Percentiles rank a stretch among this genome's conserved stretches.
phyloP scores from a whole-genome alignment of 2,329 filamentous ascomycete species.

The Pezicula radicicola region DNA sequence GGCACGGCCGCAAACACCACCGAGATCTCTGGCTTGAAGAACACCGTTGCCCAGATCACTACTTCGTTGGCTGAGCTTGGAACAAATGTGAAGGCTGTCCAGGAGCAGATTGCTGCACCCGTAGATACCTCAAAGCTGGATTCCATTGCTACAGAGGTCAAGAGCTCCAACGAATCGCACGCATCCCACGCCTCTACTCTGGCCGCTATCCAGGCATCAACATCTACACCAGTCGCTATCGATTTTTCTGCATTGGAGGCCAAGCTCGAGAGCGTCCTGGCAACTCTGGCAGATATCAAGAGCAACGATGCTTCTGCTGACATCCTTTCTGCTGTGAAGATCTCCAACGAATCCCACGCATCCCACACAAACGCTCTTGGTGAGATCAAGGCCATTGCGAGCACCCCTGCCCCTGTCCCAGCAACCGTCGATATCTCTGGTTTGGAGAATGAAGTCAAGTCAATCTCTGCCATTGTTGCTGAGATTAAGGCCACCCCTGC shows the following conservation, averaged over 20 bases:
- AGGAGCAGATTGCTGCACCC: conserved; percentile 20
- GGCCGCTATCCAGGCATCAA: conserved; percentile 5
- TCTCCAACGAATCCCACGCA: conserved; percentile 15
- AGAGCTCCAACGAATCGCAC: conserved; percentile 16
- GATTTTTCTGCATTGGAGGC: conserved; percentile 18
- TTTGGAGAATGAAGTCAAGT: conserved; percentile 14
- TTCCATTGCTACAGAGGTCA: conserved; percentile 18
- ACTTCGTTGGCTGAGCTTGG: conserved; percentile 20
- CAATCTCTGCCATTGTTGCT: conserved; percentile 10
- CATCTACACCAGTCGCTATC: conserved; percentile 7
- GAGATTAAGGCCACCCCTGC: conserved; percentile 9
- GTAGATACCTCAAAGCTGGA: conserved; percentile 23
- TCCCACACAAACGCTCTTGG: conserved; percentile 10
- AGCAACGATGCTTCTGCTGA: conserved; percentile 17
- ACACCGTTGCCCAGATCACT: conserved; percentile 21
- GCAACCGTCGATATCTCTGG: conserved; percentile 6
- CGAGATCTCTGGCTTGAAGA: conserved; percentile 24
- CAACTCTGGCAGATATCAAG: conserved; percentile 23
- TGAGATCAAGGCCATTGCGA: conserved; percentile 9
- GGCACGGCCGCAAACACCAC: conserved; percentile 12
- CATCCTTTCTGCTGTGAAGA: conserved; percentile 14
- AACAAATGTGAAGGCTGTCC: conserved; percentile 19
- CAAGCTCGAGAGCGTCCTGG: conserved; percentile 17
- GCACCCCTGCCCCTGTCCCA: conserved; percentile 5
- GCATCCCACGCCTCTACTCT: conserved; percentile 9